phyloP scores from a whole-genome alignment of 2,329 filamentous ascomycete genomes.

The Botrytis hyacinthi region DNA sequence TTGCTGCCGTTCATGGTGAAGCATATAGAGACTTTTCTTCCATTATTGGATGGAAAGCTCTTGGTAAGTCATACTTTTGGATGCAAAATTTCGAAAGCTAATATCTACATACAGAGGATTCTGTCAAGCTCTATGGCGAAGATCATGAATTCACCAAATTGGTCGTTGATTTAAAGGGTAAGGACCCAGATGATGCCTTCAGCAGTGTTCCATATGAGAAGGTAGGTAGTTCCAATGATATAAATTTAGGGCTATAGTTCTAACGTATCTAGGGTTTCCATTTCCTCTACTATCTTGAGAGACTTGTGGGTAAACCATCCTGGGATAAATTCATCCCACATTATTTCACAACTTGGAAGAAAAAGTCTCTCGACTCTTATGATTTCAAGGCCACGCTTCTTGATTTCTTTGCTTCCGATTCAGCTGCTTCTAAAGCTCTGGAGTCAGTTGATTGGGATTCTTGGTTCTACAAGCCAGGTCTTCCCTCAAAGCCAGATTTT shows the following conservation, averaged over 20 bases:
- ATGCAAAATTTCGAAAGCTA: not conserved
- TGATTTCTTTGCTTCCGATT: constrained; percentile 76
- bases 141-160: constrained; percentile 94
- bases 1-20: constrained; percentile 75
- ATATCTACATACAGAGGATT: constrained; percentile 55
- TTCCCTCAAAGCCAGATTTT: constrained; percentile 87
- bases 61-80: constrained; percentile 33
- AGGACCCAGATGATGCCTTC: constrained; percentile 95
- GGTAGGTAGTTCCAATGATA: constrained; percentile 17
- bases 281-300: constrained; percentile 88
- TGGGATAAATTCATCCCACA: constrained; percentile 96
- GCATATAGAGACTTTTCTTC: constrained; percentile 88
- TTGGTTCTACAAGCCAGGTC: constrained; percentile 83
- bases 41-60: constrained; percentile 90
- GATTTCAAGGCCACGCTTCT: constrained; percentile 90
- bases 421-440: constrained; percentile 59
- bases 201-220: constrained; percentile 93
- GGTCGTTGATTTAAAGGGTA: constrained; percentile 79
- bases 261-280: constrained; percentile 63
- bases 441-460: constrained; percentile 81
- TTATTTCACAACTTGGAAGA: constrained; percentile 83
- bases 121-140: constrained; percentile 72
- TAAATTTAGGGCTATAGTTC: not conserved
- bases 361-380: constrained; percentile 86
- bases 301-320: constrained; percentile 75